phyloP scores from a whole-genome alignment of 1,139 yeast species.

The Scheffersomyces cryptocercus region DNA sequence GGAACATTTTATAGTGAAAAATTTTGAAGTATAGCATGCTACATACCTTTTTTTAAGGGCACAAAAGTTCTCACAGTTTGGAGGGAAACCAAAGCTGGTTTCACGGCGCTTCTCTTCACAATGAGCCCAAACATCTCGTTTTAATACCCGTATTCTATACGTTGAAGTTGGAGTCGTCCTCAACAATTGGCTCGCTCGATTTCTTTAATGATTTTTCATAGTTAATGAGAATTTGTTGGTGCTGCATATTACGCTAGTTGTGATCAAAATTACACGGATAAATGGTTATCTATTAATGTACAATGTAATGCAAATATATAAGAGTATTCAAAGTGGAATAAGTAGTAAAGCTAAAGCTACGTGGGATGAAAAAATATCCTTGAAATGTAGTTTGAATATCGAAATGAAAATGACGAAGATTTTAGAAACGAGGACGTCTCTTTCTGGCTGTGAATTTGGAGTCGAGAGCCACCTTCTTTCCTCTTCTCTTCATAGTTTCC shows the following conservation, averaged over 20 bases:
- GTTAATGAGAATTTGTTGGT: slow-evolving; percentile 3
- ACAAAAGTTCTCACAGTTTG: slow-evolving; percentile 21
- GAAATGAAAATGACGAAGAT: not conserved
- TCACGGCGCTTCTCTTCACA: slow-evolving; percentile 11
- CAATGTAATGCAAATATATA: slow-evolving; percentile 1
- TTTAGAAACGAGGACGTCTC: slow-evolving; percentile 81
- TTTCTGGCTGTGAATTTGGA: slow-evolving; percentile 92
- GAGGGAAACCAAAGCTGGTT: slow-evolving; percentile 8
- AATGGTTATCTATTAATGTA: slow-evolving; percentile 5
- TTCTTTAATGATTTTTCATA: slow-evolving; percentile 1
- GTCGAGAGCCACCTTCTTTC: slow-evolving; percentile 84
- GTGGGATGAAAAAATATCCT: not conserved
- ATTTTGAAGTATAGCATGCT: not conserved
- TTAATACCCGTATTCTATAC: not conserved
- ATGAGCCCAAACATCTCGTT: slow-evolving; percentile 17
- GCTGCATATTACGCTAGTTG: slow-evolving; percentile 6
- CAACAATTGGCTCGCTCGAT: not conserved
- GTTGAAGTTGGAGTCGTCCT: too few relatives aligned
- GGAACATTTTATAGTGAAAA: not conserved
- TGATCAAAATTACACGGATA: slow-evolving; percentile 1
- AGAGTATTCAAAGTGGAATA: not conserved
- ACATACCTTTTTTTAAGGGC: slow-evolving; percentile 24
- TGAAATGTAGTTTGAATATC: not conserved
- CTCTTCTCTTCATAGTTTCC: slow-evolving; percentile 89
- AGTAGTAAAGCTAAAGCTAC: not conserved